Conservation (phyloP, 495 filamentous ascomycete species). For the Hyaloscypha bicolor region DNA sequence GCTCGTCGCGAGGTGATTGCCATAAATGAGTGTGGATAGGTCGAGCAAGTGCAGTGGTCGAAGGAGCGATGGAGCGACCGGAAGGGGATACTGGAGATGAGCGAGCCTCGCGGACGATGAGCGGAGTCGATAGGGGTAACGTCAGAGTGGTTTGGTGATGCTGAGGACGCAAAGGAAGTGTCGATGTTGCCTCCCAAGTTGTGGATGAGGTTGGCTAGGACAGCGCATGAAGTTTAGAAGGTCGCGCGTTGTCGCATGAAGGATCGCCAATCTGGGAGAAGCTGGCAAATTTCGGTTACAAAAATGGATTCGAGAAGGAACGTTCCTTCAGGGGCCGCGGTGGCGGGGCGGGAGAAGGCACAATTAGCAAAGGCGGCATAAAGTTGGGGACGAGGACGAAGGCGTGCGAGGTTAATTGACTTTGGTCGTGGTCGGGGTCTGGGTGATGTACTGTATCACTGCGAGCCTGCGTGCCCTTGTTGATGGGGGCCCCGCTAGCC, state of each 20-base stretch:
- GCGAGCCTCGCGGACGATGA: neutral
- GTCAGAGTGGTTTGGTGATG: neutral
- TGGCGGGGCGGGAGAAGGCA: no score
- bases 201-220: neutral
- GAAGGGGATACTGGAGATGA: neutral
- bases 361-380: no score
- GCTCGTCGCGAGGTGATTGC: slow-evolving; percentile 31
- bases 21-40: neutral
- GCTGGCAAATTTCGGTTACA: no score
- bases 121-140: neutral
- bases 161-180: neutral
- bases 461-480: no score
- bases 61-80: neutral
- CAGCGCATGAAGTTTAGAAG: neutral
- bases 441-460: neutral
- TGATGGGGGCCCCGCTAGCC: neutral
- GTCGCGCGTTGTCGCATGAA: no score
- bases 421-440: neutral
- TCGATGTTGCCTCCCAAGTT: neutral
- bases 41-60: neutral
- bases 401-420: no score
- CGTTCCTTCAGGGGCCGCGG: no score
- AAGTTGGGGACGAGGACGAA: no score
- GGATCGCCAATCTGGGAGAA: no score
- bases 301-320: no score